A percentile compares a stretch with the other conserved stretches of the same genome.
Conservation (phyloP, 140 eudicot genomes). For the Erigeron philadelphicus region DNA sequence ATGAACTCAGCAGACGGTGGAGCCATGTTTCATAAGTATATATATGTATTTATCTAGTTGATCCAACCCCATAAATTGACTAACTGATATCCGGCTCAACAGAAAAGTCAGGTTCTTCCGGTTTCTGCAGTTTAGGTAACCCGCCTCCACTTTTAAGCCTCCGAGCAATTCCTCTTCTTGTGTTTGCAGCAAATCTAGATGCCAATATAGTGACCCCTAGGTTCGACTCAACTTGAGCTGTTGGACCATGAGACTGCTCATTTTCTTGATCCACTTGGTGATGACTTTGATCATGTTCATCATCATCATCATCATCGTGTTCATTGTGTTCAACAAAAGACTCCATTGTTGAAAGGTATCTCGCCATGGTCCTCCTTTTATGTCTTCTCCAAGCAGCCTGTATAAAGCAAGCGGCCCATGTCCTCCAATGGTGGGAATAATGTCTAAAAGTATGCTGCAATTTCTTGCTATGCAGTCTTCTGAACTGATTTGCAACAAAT, state of each 20-base stretch:
- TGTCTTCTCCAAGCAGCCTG: conserved; percentile 96
- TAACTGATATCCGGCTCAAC: conserved; percentile 55
- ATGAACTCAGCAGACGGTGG: conserved; percentile 12
- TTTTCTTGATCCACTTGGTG: conserved; percentile 35
- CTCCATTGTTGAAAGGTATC: conserved; percentile 54
- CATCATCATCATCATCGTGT: conserved; percentile 38
- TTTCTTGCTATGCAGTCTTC: conserved; percentile 89
- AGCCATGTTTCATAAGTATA: not conserved
- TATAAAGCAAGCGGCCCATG: conserved; percentile 97
- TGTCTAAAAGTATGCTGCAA: conserved; percentile 92
- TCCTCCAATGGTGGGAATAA: conserved; percentile 95
- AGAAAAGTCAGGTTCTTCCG: conserved; percentile 96
- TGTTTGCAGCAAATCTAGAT: conserved; percentile 83
- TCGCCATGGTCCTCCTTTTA: conserved; percentile 61
- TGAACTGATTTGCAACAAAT: conserved; percentile 84
- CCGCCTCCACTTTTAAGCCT: conserved; percentile 48
- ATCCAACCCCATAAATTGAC: conserved; percentile 17
- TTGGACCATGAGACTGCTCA: conserved; percentile 13
- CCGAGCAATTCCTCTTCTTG: conserved; percentile 75
- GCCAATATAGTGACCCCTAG: conserved; percentile 77
- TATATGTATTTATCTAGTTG: not conserved
- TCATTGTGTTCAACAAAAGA: conserved; percentile 46
- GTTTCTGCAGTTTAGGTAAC: conserved; percentile 67
- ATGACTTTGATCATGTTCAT: conserved; percentile 26
- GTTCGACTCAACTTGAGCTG: conserved; percentile 39